Evolutionary conservation across 371 early-diverging fungal species (phyloP), one percentile per base, ranked within the genome.

Genomic region (Actinomortierella wolfii): DNA sequence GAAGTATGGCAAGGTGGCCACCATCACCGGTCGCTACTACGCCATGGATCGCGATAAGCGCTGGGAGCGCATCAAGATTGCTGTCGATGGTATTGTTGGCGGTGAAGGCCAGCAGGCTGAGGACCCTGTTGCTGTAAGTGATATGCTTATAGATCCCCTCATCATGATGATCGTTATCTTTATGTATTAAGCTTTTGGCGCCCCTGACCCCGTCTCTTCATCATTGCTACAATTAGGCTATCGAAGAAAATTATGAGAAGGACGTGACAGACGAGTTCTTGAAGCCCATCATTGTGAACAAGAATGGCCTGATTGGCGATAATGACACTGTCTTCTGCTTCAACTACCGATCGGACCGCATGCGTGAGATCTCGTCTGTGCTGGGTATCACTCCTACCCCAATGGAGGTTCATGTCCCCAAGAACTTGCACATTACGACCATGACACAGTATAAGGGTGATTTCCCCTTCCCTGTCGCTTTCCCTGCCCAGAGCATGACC

Each of bases 21-120:
- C 97, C 41, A 86, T 99, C 43, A 85, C 89, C 21, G 99, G 99
- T 29, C 89, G 99, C 56, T 99, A 98, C 89, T 99, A 98, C 78
- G 97, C 99, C 59, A 99, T 99, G 99, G 99, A 99, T 80, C 92
- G 99, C 79, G 99, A 99, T 84, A 97, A 97, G 88, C 93, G 99
- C 64, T 96, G 98, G 95, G 99, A 99, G 81, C 91, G 99, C 69
- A 81, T 98, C 59, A 85, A 96, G 85, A 67, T 94, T 51, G 98
- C 99, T 41, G 93, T 93, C 68, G 93, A 98, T 45, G 96, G 87
- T 44, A 79, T 97, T 80, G 90, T 92, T 46, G 80, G 86, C 65
- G 95, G 94, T 51, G 80, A 81, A 56, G 97, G 95, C 55, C 94
- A 95, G 62, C 81, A 84, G 68, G 71, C 80, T n/a, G 63, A 68